phyloP scores from a whole-genome alignment of 495 filamentous ascomycete genomes.

The Hypoxylon rickii region DNA sequence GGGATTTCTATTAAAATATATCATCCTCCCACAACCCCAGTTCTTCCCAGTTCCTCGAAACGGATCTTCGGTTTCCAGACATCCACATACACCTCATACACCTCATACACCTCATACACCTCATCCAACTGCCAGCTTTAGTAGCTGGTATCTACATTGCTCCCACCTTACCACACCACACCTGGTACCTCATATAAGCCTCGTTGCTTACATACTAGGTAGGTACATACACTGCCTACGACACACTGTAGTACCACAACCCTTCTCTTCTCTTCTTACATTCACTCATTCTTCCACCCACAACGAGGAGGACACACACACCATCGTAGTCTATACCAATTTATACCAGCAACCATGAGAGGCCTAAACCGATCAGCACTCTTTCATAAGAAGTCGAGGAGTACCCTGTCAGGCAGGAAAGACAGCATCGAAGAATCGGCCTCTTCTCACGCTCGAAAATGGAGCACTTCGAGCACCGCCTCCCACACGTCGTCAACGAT shows the following conservation, averaged over 20 bases:
- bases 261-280: conserved; percentile 15
- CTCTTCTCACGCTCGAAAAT: conserved; percentile 25
- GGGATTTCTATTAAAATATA: conserved; percentile 21
- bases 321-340: too few species aligned
- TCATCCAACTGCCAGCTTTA: conserved; percentile 20
- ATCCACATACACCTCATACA: background rate
- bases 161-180: background rate
- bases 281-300: conserved; percentile 6
- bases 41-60: background rate
- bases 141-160: conserved; percentile 8
- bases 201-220: conserved; percentile 13
- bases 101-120: background rate
- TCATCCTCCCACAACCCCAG: conserved; percentile 3
- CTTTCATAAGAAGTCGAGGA: conserved; percentile 37
- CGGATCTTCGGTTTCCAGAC: conserved; percentile 6
- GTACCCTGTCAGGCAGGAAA: conserved; percentile 14
- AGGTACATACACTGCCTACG: background rate
- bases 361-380: conserved; percentile 23
- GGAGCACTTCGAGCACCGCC: conserved; percentile 35
- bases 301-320: too few species aligned
- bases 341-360: conserved; percentile 23
- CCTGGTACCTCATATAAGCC: conserved; percentile 15
- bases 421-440: conserved; percentile 16
- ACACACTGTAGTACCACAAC: conserved; percentile 12
- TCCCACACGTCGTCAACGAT: conserved; percentile 22